Base-by-base conservation (phyloP, 2,329 filamentous ascomycete species). In the Ophiostoma sp. region DNA sequence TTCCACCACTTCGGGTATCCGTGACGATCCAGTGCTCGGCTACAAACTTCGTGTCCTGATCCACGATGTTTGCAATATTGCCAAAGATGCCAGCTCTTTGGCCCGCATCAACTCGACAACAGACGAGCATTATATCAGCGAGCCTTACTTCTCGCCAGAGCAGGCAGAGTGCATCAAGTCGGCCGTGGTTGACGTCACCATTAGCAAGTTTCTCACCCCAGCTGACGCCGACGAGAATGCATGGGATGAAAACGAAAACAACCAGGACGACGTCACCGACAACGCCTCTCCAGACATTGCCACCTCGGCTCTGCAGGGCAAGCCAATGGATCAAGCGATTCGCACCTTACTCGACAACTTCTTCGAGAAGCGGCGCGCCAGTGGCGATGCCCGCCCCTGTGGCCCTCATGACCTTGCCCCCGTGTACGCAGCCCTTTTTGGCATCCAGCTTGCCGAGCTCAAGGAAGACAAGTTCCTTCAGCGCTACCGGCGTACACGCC, bases 281-380 rank as follows among this genome's bases (percentile, higher is more conserved):
- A 57, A 15, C 23, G n/a, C 10, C n/a, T 13, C 52, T 11, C 1
- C 23, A 27, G 23, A 57, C 10, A 3, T 4, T 27, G 4, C 7
- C 52, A 15, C n/a, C n/a, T 27, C 52, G 23, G 10, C 23, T 57
- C 52, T 44, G 13, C n/a, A 57, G 23, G 52, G 23, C 11, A 10
- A 57, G 23, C 52, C 52, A 2, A 13, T 57, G 10, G 52, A 57
- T 6, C 3, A 23, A 57, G 52, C 23, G 8, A 57, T 57, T 6
- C 52, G 52, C 64, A 64, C 67, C 5, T 17, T 57, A 11, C 52
- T 57, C 5, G 11, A 57, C 52, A 27, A 57, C 52, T 57, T 57
- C 13, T 57, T 57, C 17, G 52, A 57, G n/a, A 57, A 57, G 52
- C 52, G 23, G n/a, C 52, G 52, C 52, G 52, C 52, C n/a, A 57